Base-by-base conservation (phyloP, 768 basidiomycete species). In the Kwoniella sp. region DNA sequence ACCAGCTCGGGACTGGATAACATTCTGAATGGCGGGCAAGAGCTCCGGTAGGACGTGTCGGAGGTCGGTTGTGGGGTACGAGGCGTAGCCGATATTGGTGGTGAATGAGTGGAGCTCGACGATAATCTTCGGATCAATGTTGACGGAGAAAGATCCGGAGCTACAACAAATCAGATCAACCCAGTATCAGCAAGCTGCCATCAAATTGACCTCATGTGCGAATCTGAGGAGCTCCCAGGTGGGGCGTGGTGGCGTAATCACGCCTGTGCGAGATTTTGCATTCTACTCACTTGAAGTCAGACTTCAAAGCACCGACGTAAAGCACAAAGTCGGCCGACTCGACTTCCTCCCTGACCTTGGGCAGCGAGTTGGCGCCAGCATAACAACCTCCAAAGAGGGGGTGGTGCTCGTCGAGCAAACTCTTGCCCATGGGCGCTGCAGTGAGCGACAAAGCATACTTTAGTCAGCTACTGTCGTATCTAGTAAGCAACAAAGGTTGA, bases 91-190 rank as follows among this genome's bases (percentile, higher is more conserved):
- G 50, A 58, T 58, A 13, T 29, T 54, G 21, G 79, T 80, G 1
- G 76, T 78, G 62, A 77, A 80, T 0, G 76, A 76, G 66, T 80
- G 79, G n/a, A 80, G 74, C 58, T 80, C 79, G 62, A 80, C 65
- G 12, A 70, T 73, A 58, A 75, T 72, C 51, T 74, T 72, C 26
- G 71, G 66, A 44, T 73, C 76, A 51, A 80, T 71, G 30, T 77
- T 72, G 60, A 80, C 74, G 2, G 77, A 78, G 69, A 80, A 80
- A 13, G 70, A 70, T 25, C 79, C 79, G 24, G 79, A 80, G 65
- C 78, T 79, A n/a, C 22, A n/a, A 22, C 30, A 47, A 15, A n/a
- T n/a, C n/a, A n/a, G n/a, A n/a, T n/a, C n/a, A n/a, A n/a, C n/a
- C n/a, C n/a, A n/a, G n/a, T n/a, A n/a, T n/a, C n/a, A n/a, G n/a